These are phyloP conservation scores for Boletales sp. DNA, from an alignment of 768 basidiomycete species.

Conservation along the genomic window DNA sequence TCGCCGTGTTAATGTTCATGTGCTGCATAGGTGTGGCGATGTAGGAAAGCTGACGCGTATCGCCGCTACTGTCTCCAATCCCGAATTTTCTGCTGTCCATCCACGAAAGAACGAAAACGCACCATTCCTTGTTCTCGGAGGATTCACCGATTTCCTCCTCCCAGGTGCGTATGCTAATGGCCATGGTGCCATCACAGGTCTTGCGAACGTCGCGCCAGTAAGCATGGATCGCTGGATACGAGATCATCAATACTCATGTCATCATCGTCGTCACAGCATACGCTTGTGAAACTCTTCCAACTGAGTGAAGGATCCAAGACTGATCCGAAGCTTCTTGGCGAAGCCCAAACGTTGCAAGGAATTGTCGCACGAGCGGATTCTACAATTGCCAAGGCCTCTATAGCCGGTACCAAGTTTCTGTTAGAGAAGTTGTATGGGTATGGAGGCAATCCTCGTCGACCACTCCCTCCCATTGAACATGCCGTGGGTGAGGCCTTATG, in stretches of 20 bases:
- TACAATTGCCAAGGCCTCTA: slow-evolving; percentile 70
- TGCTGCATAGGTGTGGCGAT: slow-evolving; percentile 66
- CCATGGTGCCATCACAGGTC: slow-evolving; percentile 88
- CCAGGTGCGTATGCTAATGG: slow-evolving; percentile 69
- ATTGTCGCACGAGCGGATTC: slow-evolving; percentile 79
- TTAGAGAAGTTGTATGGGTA: slow-evolving; percentile 75
- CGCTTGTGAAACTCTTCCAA: slow-evolving; percentile 58
- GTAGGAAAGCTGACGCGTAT: slow-evolving; percentile 90
- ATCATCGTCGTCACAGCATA: slow-evolving; percentile 38
- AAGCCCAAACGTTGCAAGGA: slow-evolving; percentile 74
- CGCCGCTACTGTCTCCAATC: slow-evolving; percentile 57
- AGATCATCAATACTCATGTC: not conserved
- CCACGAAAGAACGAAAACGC: slow-evolving; percentile 65
- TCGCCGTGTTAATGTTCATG: slow-evolving; percentile 7
- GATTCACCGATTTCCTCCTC: slow-evolving; percentile 79
- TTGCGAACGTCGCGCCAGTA: slow-evolving; percentile 81
- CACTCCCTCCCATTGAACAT: slow-evolving; percentile 62
- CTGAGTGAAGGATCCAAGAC: slow-evolving; percentile 54
- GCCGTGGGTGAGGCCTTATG: slow-evolving; percentile 59
- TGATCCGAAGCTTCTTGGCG: slow-evolving; percentile 54
- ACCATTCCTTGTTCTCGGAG: slow-evolving; percentile 83
- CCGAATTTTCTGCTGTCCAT: slow-evolving; percentile 51
- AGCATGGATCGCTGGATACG: slow-evolving; percentile 17
- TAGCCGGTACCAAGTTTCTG: slow-evolving; percentile 82
- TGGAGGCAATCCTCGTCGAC: slow-evolving; percentile 75